Evolutionary conservation across 176 grass and related monocot genomes (phyloP).

Genomic region (Secale cereale): DNA sequence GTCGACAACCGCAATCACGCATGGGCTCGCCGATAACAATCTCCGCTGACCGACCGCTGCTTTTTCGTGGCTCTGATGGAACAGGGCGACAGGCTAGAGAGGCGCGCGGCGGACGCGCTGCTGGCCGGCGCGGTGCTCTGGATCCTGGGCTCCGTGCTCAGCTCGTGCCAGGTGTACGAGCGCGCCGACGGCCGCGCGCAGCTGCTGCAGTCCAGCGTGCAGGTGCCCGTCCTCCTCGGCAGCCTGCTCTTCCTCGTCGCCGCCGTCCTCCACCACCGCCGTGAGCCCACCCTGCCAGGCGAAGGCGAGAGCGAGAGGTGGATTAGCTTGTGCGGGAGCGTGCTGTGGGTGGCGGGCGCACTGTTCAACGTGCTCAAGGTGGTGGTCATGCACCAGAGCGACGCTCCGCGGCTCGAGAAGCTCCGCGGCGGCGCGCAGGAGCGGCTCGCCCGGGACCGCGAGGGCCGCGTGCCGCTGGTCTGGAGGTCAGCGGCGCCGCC

Average conservation of each 20-base stretch:
- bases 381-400: conserved; percentile 60
- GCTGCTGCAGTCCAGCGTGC: conserved; percentile 68
- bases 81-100: conserved; percentile 15
- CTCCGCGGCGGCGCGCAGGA: conserved; percentile 86
- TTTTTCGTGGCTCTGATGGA: neutral
- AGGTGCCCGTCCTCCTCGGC: conserved; percentile 68
- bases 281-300: neutral
- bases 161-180: conserved; percentile 88
- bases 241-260: conserved; percentile 77
- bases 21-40: neutral
- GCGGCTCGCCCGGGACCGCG: conserved; percentile 52
- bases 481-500: conserved; percentile 10
- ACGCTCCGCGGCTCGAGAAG: conserved; percentile 67
- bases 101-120: conserved; percentile 43
- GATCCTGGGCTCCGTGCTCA: conserved; percentile 54
- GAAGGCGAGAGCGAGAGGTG: conserved; percentile 27
- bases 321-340: conserved; percentile 48
- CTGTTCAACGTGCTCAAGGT: conserved; percentile 70
- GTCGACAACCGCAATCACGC: neutral
- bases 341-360: conserved; percentile 55
- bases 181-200: conserved; percentile 69
- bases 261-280: conserved; percentile 32
- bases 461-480: conserved; percentile 43
- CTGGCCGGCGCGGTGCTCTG: conserved; percentile 58
- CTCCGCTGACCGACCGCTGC: neutral